Evolutionary conservation across 495 filamentous ascomycete species (phyloP).

Genomic region (Daldinia bambusicola): DNA sequence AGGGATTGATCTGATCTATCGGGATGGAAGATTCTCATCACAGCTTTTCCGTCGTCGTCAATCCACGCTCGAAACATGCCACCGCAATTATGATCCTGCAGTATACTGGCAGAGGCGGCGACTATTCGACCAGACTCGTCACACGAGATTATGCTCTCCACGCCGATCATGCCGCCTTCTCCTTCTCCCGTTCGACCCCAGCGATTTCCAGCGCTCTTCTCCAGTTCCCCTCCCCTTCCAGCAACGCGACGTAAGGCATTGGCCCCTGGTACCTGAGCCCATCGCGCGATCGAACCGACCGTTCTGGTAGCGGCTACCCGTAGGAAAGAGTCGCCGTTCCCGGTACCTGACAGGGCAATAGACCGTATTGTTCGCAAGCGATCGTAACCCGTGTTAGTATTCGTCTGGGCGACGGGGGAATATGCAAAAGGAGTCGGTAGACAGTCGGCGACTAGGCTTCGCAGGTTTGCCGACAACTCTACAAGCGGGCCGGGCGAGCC

Average conservation of each 20-base stretch:
- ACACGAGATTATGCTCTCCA: conserved; percentile 68
- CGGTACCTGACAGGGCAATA: conserved; percentile 83
- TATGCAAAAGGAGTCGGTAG: conserved; percentile 57
- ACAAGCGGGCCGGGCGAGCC: conserved; percentile 49
- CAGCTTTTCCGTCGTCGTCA: conserved; percentile 68
- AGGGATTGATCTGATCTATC: conserved; percentile 33
- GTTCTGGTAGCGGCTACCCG: conserved; percentile 76
- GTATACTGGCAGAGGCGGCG: conserved; percentile 58
- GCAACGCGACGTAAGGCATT: conserved; percentile 69
- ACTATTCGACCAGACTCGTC: conserved; percentile 55
- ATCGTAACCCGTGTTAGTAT: conserved; percentile 6
- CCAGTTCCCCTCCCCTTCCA: conserved; percentile 78
- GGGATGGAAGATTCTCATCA: conserved; percentile 69
- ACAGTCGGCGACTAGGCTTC: conserved; percentile 62
- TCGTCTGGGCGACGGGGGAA: conserved; percentile 36
- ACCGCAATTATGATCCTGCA: conserved; percentile 84
- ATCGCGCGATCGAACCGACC: conserved; percentile 77
- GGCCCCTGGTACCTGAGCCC: conserved; percentile 55
- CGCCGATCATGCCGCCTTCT: conserved; percentile 86
- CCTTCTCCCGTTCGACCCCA: conserved; percentile 85
- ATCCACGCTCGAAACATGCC: conserved; percentile 91
- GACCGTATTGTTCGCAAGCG: conserved; percentile 57
- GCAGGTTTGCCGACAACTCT: conserved; percentile 53
- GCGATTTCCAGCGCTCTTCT: conserved; percentile 76
- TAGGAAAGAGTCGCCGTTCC: conserved; percentile 91